A percentile compares a stretch with the other conserved stretches of the same genome.
Conservation (phyloP, 2,329 filamentous ascomycete species). For the Sporothrix protearum region DNA sequence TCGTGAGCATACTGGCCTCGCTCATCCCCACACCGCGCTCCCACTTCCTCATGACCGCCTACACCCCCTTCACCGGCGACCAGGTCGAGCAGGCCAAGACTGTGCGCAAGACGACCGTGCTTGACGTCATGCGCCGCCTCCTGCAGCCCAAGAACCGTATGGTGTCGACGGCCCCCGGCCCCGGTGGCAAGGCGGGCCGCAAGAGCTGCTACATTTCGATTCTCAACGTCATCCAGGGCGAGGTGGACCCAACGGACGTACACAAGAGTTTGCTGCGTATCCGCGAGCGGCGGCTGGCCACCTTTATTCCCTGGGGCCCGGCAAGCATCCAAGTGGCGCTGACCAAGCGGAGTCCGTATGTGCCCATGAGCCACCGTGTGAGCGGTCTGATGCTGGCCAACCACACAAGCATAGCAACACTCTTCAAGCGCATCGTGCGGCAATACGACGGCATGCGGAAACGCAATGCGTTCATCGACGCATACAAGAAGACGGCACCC, state of each 20-base stretch:
- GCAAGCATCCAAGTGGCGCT: slow-evolving; percentile 96
- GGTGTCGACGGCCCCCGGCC: slow-evolving; percentile 87
- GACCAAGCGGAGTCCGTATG: slow-evolving; percentile 94
- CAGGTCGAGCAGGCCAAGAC: slow-evolving; percentile 97
- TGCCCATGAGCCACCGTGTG: slow-evolving; percentile 88
- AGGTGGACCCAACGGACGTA: slow-evolving; percentile 95
- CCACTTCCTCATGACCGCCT: slow-evolving; percentile 97
- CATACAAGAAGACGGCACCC: slow-evolving; percentile 91
- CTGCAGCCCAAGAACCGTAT: slow-evolving; percentile 98
- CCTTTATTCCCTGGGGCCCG: slow-evolving; percentile 97
- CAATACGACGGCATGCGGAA: slow-evolving; percentile 95
- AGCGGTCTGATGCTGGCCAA: slow-evolving; percentile 97
- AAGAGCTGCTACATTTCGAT: slow-evolving; percentile 99
- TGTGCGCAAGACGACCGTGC: slow-evolving; percentile 93
- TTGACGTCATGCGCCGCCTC: slow-evolving; percentile 94
- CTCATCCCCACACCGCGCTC: slow-evolving; percentile 94
- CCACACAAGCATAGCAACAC: slow-evolving; percentile 92
- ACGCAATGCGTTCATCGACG: slow-evolving; percentile 93
- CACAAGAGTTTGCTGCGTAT: slow-evolving; percentile 97
- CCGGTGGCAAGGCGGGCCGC: slow-evolving; percentile 48
- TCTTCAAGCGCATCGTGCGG: slow-evolving; percentile 89
- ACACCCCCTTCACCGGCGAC: slow-evolving; percentile 95
- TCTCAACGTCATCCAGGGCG: slow-evolving; percentile 96
- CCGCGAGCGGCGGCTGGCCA: slow-evolving; percentile 85
- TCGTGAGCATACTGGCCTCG: slow-evolving; percentile 93